phyloP scores from a whole-genome alignment of 2,329 filamentous ascomycete species.

The Trichophaea hybrida region DNA sequence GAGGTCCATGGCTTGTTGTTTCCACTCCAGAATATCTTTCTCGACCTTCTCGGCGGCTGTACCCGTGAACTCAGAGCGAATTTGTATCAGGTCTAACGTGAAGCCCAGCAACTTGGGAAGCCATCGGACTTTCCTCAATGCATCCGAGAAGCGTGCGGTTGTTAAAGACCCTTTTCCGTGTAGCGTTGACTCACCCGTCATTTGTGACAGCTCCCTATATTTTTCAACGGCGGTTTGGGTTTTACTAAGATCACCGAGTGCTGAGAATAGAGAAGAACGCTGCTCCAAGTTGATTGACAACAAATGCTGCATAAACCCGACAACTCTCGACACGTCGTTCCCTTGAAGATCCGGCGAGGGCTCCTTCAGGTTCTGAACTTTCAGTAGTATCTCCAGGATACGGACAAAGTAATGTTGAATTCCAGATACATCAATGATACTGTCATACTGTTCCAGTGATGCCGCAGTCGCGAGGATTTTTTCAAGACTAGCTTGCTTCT shows the following conservation, averaged over 20 bases:
- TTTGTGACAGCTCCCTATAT: constrained; percentile 9
- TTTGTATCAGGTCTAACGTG: constrained; percentile 45
- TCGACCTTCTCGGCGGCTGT: constrained; percentile 34
- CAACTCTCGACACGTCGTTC: constrained; percentile 63
- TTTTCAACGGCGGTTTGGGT: constrained; percentile 18
- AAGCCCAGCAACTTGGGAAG: constrained; percentile 53
- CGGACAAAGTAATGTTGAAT: constrained; percentile 59
- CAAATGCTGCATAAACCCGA: constrained; percentile 76
- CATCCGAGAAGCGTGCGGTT: constrained; percentile 35
- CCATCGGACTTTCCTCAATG: constrained; percentile 40
- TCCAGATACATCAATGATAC: constrained; percentile 29
- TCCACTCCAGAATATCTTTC: not conserved
- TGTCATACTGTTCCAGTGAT: constrained; percentile 31
- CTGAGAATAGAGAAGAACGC: constrained; percentile 37
- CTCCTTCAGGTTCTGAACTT: constrained; percentile 33
- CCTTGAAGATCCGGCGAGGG: constrained; percentile 75
- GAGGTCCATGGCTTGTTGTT: not conserved
- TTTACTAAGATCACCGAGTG: constrained; percentile 31
- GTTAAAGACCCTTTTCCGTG: constrained; percentile 23
- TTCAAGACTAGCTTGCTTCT: constrained; percentile 56
- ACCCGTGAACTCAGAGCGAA: constrained; percentile 47
- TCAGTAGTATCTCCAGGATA: constrained; percentile 50
- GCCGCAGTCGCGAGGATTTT: constrained; percentile 49
- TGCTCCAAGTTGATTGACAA: constrained; percentile 52
- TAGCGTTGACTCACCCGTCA: constrained; percentile 15